Evolutionary conservation across 371 early-diverging fungal species (phyloP), one percentile per base, ranked within the genome.

Genomic region (Haplosporangium sp.): DNA sequence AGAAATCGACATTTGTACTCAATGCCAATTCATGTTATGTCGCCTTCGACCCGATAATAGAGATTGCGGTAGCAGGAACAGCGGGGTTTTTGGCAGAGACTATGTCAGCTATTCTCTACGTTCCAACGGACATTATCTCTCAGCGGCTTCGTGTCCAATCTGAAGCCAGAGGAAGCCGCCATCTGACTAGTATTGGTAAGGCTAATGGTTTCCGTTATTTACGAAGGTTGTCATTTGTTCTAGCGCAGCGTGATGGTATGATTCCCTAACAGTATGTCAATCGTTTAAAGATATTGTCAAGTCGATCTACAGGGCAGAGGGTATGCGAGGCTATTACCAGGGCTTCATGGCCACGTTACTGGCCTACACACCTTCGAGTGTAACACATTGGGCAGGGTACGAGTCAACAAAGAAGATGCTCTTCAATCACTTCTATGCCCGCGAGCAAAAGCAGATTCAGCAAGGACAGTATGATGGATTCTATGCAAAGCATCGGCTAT

Each of bases 341-440:
- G 77, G 77, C 16, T 76, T 76, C 60, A 40, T 67, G 9, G 77
- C 77, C 6, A 76, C 71, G 0, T 42, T 76, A 29, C 52, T 76
- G 1, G 71, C 77, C 10, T 76, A 45, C 42, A 67, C 77, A 0
- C 77, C 77, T 14, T 70, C 62, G 14, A 67, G 71, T 29, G 77
- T 76, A 10, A 60, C 77, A n/a, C 71, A 71, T 55, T 76, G 77
- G 77, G 77, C 77, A 20, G 77, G 77, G 40, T 76, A 76, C 42
- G 77, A 76, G 18, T 58, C 77, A 12, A 62, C 77, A 13, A 76
- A 76, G 60, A 76, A 76, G 61, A 21, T 67, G 0, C 53, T 76
- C 0, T 76, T 67, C 61, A 76, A 76, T 46, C 51, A 63, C 18
- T 51, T 76, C 13, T 63, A 51, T 1, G 71, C 59, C 10, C 66